These are phyloP conservation scores for Acacia melanoxylon DNA, from an alignment of 306 rosid species.

Conservation along the genomic window DNA sequence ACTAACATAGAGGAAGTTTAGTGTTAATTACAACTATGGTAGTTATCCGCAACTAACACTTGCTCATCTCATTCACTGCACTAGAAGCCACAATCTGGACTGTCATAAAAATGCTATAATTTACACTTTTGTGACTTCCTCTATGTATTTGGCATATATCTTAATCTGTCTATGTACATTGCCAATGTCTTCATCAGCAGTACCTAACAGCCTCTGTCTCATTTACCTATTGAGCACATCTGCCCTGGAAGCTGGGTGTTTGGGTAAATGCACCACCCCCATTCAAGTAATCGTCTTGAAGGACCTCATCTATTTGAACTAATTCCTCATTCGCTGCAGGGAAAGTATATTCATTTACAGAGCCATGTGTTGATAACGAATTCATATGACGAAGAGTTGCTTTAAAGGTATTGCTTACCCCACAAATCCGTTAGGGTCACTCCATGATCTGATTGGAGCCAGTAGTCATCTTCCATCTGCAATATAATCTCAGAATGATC, in stretches of 20 bases:
- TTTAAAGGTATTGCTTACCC: slow-evolving; percentile 53
- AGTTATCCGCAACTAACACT: not conserved
- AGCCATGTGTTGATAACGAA: slow-evolving; percentile 13
- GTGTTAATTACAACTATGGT: not conserved
- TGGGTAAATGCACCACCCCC: slow-evolving; percentile 13
- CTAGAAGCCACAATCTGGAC: not conserved
- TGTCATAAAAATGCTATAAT: not conserved
- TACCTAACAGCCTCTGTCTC: slow-evolving; percentile 24
- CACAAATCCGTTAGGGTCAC: slow-evolving; percentile 66
- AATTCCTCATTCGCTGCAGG: slow-evolving; percentile 44
- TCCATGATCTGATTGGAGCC: slow-evolving; percentile 71
- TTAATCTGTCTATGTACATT: slow-evolving; percentile 7
- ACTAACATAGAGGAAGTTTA: too few relatives aligned
- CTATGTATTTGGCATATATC: not conserved
- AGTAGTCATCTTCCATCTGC: slow-evolving; percentile 76
- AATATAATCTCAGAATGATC: slow-evolving; percentile 1
- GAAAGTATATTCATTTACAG: not conserved
- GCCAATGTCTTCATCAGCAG: slow-evolving; percentile 35
- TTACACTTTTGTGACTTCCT: not conserved
- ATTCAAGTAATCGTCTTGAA: slow-evolving; percentile 31
- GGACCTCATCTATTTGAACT: slow-evolving; percentile 27
- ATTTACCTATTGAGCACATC: slow-evolving; percentile 35
- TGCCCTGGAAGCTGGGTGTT: slow-evolving; percentile 20
- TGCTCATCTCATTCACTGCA: slow-evolving; percentile 6
- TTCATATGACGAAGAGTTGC: slow-evolving; percentile 13